A percentile compares a stretch with the other conserved stretches of the same genome.
These are phyloP conservation scores for Oenanthe sinensis DNA, from an alignment of 129 eudicot genomes.

Conservation along the genomic window DNA sequence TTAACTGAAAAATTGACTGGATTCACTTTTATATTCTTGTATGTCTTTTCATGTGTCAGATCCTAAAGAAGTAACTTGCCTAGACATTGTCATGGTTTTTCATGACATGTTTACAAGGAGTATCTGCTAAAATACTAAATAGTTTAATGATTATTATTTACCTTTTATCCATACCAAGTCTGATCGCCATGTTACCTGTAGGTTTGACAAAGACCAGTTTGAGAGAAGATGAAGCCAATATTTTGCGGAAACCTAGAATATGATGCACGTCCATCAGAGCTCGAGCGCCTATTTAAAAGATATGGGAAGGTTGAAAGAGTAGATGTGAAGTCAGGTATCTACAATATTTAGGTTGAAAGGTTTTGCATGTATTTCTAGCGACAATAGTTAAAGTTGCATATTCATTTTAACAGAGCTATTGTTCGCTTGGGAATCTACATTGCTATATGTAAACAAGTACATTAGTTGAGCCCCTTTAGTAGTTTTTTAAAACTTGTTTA, in stretches of 20 bases:
- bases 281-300: slow-evolving; percentile 55
- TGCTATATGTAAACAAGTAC: background rate
- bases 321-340: slow-evolving; percentile 59
- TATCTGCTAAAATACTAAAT: background rate
- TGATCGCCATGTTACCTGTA: background rate
- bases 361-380: background rate
- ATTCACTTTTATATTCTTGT: background rate
- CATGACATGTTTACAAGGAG: background rate
- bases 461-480: background rate
- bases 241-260: slow-evolving; percentile 59
- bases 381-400: background rate
- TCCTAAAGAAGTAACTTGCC: background rate
- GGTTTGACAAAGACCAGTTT: background rate
- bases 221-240: slow-evolving; percentile 43
- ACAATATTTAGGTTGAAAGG: background rate
- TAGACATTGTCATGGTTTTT: background rate
- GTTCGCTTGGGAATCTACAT: background rate
- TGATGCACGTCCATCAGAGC: slow-evolving; percentile 66
- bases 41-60: too few species aligned
- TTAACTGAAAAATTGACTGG: background rate
- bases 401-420: background rate
- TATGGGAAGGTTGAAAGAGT: slow-evolving; percentile 69
- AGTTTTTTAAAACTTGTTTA: background rate
- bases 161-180: background rate
- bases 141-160: background rate